Evolutionary conservation across 2,329 filamentous ascomycete genomes (phyloP).

Genomic region (Calonectria henricotiae): DNA sequence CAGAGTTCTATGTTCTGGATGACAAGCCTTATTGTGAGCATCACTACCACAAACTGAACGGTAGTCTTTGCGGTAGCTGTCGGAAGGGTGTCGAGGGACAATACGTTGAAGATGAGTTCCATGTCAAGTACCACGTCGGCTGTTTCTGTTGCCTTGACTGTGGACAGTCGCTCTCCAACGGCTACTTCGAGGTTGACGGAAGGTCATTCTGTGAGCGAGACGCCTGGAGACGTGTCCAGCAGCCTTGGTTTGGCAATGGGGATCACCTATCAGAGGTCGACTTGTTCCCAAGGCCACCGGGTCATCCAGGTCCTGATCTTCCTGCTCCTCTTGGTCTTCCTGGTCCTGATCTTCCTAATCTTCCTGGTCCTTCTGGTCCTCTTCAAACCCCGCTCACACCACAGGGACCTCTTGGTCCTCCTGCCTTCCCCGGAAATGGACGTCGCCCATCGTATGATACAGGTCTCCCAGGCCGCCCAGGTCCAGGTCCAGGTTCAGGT

Average conservation of each 20-base stretch:
- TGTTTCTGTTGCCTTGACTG: conserved; percentile 92
- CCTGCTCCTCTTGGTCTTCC: conserved; percentile 8
- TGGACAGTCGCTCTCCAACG: conserved; percentile 80
- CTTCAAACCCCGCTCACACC: not conserved
- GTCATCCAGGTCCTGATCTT: conserved; percentile 19
- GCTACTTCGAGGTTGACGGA: conserved; percentile 92
- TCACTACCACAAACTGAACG: conserved; percentile 94
- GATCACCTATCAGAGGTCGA: conserved; percentile 35
- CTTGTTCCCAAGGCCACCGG: conserved; percentile 41
- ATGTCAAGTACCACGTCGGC: conserved; percentile 86
- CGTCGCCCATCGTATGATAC: conserved; percentile 10
- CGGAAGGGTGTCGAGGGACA: conserved; percentile 91
- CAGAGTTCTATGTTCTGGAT: conserved; percentile 92
- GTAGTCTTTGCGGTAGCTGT: conserved; percentile 87
- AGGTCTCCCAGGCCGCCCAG: conserved; percentile 46
- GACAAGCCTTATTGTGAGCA: conserved; percentile 92
- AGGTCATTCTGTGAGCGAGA: conserved; percentile 90
- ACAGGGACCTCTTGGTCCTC: conserved; percentile 11
- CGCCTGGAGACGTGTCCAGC: conserved; percentile 74
- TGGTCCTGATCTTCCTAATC: conserved; percentile 9
- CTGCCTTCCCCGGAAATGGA: not conserved
- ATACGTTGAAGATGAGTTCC: conserved; percentile 87
- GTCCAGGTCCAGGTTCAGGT: conserved; percentile 43
- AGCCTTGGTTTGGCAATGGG: conserved; percentile 38
- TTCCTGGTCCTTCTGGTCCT: conserved; percentile 5